Evolutionary conservation across 768 basidiomycete genomes (phyloP).

Genomic region (Pisolithus microcarpus): DNA sequence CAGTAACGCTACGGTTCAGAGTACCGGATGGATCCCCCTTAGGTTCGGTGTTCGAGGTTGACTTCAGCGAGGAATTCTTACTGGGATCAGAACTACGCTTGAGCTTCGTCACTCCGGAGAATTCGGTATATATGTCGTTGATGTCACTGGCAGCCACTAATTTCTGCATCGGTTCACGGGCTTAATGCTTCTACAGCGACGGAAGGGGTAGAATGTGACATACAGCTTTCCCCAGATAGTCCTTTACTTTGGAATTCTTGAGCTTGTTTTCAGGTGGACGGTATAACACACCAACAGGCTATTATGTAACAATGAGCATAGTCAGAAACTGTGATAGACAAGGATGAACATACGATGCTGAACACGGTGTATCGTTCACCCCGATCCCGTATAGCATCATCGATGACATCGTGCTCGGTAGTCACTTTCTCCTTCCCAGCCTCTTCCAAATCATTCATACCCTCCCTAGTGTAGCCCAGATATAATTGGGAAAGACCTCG

Average conservation of each 20-base stretch:
- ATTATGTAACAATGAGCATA: background rate
- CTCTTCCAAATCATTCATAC: conserved; percentile 62
- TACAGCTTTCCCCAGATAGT: conserved; percentile 91
- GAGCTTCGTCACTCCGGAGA: conserved; percentile 69
- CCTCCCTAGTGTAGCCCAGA: conserved; percentile 54
- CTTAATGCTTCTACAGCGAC: background rate
- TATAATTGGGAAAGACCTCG: conserved; percentile 74
- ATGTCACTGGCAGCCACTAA: conserved; percentile 78
- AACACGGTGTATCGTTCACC: conserved; percentile 91
- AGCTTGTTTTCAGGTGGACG: conserved; percentile 85
- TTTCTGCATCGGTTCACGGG: conserved; percentile 38
- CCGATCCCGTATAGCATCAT: conserved; percentile 76
- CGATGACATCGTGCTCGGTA: conserved; percentile 83
- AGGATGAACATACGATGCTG: conserved; percentile 62
- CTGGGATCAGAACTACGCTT: conserved; percentile 36
- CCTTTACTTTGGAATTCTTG: conserved; percentile 75
- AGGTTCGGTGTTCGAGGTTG: conserved; percentile 32
- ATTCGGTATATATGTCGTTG: conserved; percentile 70
- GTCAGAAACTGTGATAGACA: background rate
- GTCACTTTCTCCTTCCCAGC: conserved; percentile 69
- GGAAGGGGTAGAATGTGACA: conserved; percentile 16
- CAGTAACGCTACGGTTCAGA: conserved; percentile 46
- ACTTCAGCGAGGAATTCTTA: background rate
- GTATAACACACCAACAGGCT: conserved; percentile 89
- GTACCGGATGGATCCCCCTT: conserved; percentile 47